A percentile compares a stretch with the other conserved stretches of the same genome.
Evolutionary conservation across 2,329 filamentous ascomycete species (phyloP).

Genomic region (Verticillium longisporum): DNA sequence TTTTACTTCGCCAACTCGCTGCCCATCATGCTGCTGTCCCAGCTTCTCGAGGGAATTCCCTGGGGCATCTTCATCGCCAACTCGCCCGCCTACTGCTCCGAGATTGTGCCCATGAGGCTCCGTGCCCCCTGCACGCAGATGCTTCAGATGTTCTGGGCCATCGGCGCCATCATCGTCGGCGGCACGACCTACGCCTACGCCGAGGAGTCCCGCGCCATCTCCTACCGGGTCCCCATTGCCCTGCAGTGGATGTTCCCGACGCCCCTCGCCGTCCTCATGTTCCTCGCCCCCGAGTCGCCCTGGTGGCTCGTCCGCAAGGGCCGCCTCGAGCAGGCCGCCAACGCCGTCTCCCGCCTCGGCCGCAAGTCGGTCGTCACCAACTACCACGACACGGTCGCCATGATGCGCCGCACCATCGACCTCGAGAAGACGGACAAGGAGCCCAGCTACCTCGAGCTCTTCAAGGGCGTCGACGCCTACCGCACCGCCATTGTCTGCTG

Average conservation of each 20-base stretch:
- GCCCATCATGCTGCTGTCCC: conserved; percentile 40
- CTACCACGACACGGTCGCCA: not conserved
- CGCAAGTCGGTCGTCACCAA: not conserved
- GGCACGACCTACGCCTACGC: conserved; percentile 1
- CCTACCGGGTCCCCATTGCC: conserved; percentile 30
- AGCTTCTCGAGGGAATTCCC: conserved; percentile 55
- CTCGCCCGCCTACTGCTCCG: conserved; percentile 54
- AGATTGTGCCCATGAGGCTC: conserved; percentile 53
- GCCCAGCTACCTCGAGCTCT: conserved; percentile 33
- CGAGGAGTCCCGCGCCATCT: conserved; percentile 34
- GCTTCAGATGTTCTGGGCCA: conserved; percentile 35
- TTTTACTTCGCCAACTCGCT: conserved; percentile 38
- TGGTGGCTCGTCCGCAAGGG: conserved; percentile 33
- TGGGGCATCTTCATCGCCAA: conserved; percentile 64
- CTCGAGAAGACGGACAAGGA: not conserved
- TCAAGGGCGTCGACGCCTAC: conserved; percentile 37
- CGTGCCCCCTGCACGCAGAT: conserved; percentile 40
- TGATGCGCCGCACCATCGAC: not conserved
- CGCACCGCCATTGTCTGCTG: conserved; percentile 37
- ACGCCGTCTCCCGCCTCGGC: conserved; percentile 20
- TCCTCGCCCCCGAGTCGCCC: conserved; percentile 32
- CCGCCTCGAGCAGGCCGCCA: conserved; percentile 21
- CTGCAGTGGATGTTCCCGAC: conserved; percentile 33
- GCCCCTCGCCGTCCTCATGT: conserved; percentile 13
- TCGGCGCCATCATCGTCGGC: conserved; percentile 35